Percentiles rank a stretch among this genome's conserved stretches.
These are phyloP conservation scores for Bipolaris zeicola DNA, from an alignment of 2,329 filamentous ascomycete genomes.

Conservation along the genomic window DNA sequence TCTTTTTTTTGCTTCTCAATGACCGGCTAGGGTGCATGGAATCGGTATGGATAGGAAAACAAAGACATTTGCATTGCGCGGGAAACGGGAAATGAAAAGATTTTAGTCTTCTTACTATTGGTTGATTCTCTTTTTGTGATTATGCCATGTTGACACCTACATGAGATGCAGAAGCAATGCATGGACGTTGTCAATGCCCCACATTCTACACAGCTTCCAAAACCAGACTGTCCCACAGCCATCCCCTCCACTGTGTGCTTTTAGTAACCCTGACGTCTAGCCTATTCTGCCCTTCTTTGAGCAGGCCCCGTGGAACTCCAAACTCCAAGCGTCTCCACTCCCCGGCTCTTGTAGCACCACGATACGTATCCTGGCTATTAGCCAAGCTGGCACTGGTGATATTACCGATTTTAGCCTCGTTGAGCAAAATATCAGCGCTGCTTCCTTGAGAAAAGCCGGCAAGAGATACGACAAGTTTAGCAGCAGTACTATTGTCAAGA, in stretches of 20 bases:
- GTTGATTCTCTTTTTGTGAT: not conserved
- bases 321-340: constrained; percentile 58
- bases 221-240: constrained; percentile 52
- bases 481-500: constrained; percentile 28
- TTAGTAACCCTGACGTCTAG: constrained; percentile 47
- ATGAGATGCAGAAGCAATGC: not conserved
- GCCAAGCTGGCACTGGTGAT: constrained; percentile 47
- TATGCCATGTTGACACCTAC: too few species aligned
- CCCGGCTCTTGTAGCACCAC: constrained; percentile 54
- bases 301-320: constrained; percentile 30
- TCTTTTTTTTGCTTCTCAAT: constrained; percentile 3
- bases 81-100: not conserved
- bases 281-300: constrained; percentile 45
- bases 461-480: constrained; percentile 52
- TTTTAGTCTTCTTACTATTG: not conserved
- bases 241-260: constrained; percentile 48
- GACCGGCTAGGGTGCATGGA: constrained; percentile 11
- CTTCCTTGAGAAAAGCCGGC: constrained; percentile 54
- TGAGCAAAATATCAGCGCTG: constrained; percentile 51
- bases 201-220: constrained; percentile 40
- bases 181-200: not conserved
- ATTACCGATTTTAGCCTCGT: constrained; percentile 50
- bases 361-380: constrained; percentile 56
- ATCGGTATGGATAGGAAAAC: constrained; percentile 9
- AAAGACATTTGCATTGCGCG: constrained; percentile 6